Percentiles rank a stretch among this genome's conserved stretches.
These are phyloP conservation scores for Microbotryum violaceum DNA, from an alignment of 1,284 basidiomycete genomes.

Conservation along the genomic window DNA sequence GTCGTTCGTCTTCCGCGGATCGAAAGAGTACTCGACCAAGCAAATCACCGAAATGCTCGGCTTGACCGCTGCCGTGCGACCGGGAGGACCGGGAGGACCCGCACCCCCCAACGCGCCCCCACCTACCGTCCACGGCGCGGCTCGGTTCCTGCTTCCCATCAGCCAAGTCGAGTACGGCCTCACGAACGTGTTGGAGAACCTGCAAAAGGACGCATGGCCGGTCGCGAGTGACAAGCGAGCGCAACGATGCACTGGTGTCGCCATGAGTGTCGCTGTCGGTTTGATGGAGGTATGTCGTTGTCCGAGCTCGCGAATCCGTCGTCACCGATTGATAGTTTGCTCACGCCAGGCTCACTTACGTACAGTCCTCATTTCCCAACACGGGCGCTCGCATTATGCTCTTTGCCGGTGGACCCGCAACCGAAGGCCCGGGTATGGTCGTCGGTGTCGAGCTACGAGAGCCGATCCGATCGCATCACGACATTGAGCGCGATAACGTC, in stretches of 20 bases:
- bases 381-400: conserved; percentile 95
- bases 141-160: conserved; percentile 87
- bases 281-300: conserved; percentile 63
- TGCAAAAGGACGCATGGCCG: conserved; percentile 93
- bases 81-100: conserved; percentile 42
- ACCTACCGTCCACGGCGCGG: conserved; percentile 72
- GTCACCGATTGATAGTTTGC: background rate
- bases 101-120: conserved; percentile 67
- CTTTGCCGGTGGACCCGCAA: conserved; percentile 92
- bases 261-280: conserved; percentile 89
- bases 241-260: conserved; percentile 92
- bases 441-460: conserved; percentile 94
- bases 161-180: conserved; percentile 94
- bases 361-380: conserved; percentile 84
- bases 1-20: conserved; percentile 97
- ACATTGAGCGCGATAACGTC: conserved; percentile 94
- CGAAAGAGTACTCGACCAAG: conserved; percentile 96
- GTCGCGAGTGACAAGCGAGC: conserved; percentile 91
- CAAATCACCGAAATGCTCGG: conserved; percentile 99
- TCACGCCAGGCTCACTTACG: background rate
- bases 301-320: background rate
- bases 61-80: conserved; percentile 61
- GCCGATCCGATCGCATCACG: conserved; percentile 96
- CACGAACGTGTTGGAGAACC: conserved; percentile 82
- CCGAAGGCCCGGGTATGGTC: conserved; percentile 94